These are phyloP conservation scores for Brassica balearica DNA, from an alignment of 441 rosid genomes.

Conservation along the genomic window DNA sequence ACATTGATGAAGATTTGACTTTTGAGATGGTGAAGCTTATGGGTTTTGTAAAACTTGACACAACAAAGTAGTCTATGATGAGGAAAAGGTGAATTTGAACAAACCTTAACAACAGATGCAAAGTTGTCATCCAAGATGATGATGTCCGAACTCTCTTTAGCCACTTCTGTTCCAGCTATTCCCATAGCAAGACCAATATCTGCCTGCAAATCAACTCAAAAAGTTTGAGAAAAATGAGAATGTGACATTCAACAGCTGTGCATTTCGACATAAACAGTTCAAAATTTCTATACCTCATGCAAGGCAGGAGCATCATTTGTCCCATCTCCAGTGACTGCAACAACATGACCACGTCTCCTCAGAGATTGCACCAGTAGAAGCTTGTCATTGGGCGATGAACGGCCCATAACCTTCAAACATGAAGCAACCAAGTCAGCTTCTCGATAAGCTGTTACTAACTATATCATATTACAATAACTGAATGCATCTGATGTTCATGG, in stretches of 20 bases:
- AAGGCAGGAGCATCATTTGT: conserved; percentile 99
- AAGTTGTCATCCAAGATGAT: conserved; percentile 94
- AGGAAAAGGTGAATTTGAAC: conserved; percentile 8
- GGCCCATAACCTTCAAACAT: conserved; percentile 82
- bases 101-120: conserved; percentile 92
- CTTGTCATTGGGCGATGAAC: conserved; percentile 94
- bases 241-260: background rate
- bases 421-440: conserved; percentile 28
- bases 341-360: conserved; percentile 81
- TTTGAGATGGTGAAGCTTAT: no score
- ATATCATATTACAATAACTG: conserved; percentile 20
- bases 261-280: background rate
- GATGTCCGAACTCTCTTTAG: conserved; percentile 97
- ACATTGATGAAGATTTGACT: background rate
- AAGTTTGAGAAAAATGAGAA: conserved; percentile 10
- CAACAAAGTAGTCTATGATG: no score
- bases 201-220: conserved; percentile 60
- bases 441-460: conserved; percentile 14
- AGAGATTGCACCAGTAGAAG: conserved; percentile 92
- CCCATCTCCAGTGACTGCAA: conserved; percentile 98
- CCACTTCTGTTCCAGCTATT: conserved; percentile 97
- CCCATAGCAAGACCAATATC: conserved; percentile 99
- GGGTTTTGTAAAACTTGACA: no score
- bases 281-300: conserved; percentile 67
- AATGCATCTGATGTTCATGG: conserved; percentile 3